Evolutionary conservation across 1,284 basidiomycete species (phyloP).

Genomic region (Austropuccinia psidii): DNA sequence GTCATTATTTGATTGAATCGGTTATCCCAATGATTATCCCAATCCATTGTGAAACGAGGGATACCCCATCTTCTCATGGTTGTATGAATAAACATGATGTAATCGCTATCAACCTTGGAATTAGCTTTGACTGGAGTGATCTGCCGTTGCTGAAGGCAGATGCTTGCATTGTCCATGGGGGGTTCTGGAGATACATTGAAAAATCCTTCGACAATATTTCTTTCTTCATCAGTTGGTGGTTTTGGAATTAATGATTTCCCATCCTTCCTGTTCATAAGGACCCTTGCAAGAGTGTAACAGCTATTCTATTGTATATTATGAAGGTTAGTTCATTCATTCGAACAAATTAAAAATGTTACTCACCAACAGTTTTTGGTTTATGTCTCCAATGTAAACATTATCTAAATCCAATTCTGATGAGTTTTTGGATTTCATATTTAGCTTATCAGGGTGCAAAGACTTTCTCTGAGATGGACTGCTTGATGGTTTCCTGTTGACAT

Average conservation of each 20-base stretch:
- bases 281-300: conserved; percentile 13
- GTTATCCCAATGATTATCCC: conserved; percentile 11
- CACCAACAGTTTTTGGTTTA: too few species aligned
- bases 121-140: not conserved
- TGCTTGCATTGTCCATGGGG: conserved; percentile 1
- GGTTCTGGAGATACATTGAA: not conserved
- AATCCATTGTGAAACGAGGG: conserved; percentile 23
- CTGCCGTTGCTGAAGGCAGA: not conserved
- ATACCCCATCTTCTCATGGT: conserved; percentile 32
- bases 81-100: conserved; percentile 19
- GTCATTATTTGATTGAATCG: conserved; percentile 23
- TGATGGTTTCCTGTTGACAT: too few species aligned
- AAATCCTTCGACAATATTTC: not conserved
- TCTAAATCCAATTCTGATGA: too few species aligned
- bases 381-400: too few species aligned
- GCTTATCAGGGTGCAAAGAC: too few species aligned
- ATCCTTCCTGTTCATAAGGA: conserved; percentile 1
- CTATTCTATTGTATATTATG: too few species aligned
- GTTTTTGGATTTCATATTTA: too few species aligned
- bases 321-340: too few species aligned
- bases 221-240: not conserved
- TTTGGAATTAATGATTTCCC: not conserved
- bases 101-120: conserved; percentile 22
- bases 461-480: too few species aligned
- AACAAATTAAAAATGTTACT: too few species aligned